Conservation (phyloP, 805 yeast species). For the Peterozyma xylosa region DNA sequence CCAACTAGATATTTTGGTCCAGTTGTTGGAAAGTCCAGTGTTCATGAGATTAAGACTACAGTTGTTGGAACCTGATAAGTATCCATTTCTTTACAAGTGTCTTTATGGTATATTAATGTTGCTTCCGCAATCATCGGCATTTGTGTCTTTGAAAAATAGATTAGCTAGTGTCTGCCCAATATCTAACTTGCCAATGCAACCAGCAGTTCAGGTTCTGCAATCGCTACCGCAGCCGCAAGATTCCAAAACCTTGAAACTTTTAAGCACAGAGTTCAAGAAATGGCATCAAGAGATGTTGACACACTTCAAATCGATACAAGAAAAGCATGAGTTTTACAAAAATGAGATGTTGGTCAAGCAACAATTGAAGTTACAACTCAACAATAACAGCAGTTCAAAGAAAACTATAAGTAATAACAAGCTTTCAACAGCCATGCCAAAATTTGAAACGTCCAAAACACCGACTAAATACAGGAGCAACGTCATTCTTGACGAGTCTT, state of each 20-base stretch:
- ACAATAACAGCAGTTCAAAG: slow-evolving; percentile 9
- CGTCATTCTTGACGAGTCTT: neutral
- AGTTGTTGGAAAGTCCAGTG: slow-evolving; percentile 85
- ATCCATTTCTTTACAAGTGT: slow-evolving; percentile 78
- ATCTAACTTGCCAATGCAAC: too few relatives aligned
- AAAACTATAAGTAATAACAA: neutral
- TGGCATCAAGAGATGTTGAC: slow-evolving; percentile 27
- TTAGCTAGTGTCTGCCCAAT: slow-evolving; percentile 51
- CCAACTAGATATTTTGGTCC: slow-evolving; percentile 85
- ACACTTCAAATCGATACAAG: slow-evolving; percentile 43
- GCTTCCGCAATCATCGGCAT: slow-evolving; percentile 89
- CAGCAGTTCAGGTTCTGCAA: neutral
- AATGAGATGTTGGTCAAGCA: slow-evolving; percentile 5
- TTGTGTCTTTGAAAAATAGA: slow-evolving; percentile 71
- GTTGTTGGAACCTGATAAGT: slow-evolving; percentile 76
- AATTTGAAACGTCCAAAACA: slow-evolving; percentile 6
- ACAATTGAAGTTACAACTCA: neutral
- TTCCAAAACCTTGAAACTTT: neutral
- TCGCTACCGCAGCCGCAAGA: neutral
- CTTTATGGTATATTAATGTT: slow-evolving; percentile 90
- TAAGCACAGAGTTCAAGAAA: slow-evolving; percentile 11
- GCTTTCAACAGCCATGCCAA: neutral
- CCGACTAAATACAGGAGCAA: slow-evolving; percentile 13
- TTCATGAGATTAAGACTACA: slow-evolving; percentile 83
- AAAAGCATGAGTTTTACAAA: slow-evolving; percentile 23